phyloP scores from a whole-genome alignment of 2,329 filamentous ascomycete genomes.

The Trichoderma asperellum region DNA sequence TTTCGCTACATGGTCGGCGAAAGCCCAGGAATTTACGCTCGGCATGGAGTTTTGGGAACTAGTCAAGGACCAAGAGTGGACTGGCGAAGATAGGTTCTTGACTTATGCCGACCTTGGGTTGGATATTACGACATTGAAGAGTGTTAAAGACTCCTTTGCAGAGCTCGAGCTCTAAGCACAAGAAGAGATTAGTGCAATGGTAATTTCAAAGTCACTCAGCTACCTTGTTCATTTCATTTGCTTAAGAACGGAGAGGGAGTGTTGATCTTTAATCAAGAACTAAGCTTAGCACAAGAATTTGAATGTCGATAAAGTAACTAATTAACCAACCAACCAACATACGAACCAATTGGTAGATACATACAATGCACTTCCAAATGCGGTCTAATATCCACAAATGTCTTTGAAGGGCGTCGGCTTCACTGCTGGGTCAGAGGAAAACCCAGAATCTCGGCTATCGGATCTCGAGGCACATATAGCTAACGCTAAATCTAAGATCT shows the following conservation, averaged over 20 bases:
- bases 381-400: neutral
- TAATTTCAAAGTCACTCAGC: neutral
- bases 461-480: neutral
- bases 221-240: neutral
- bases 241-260: neutral
- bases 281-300: neutral
- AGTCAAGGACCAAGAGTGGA: conserved; percentile 3
- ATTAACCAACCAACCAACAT: neutral
- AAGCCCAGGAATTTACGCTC: neutral
- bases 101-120: conserved; percentile 3
- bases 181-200: neutral
- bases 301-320: neutral
- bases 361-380: neutral
- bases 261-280: neutral
- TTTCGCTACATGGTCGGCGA: neutral
- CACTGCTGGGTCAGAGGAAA: neutral
- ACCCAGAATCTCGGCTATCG: neutral
- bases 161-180: neutral
- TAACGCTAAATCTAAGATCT: neutral
- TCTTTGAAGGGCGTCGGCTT: neutral
- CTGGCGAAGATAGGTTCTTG: neutral
- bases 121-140: neutral
- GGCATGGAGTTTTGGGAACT: conserved; percentile 11
- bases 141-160: conserved; percentile 1
- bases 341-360: neutral